A percentile compares a stretch with the other conserved stretches of the same genome.
Evolutionary conservation across 2,329 filamentous ascomycete genomes (phyloP).

Genomic region (Trichoderma endophyticum): DNA sequence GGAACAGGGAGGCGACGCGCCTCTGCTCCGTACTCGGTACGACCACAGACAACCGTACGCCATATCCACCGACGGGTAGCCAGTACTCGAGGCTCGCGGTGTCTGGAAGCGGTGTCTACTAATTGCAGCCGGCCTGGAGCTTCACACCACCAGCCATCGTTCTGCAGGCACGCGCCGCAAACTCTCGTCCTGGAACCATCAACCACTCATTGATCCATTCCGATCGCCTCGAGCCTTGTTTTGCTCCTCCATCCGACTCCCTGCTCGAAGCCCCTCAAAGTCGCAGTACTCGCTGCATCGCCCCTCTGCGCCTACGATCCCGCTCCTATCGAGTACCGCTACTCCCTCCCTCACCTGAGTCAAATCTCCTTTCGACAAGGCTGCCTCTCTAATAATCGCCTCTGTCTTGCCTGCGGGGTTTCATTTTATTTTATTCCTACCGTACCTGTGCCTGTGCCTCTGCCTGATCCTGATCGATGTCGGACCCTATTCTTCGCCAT

Average conservation of each 20-base stretch:
- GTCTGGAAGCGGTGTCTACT: background rate
- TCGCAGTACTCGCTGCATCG: background rate
- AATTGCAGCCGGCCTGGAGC: background rate
- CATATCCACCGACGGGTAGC: background rate
- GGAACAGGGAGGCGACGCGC: constrained; percentile 8
- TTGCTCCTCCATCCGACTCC: background rate
- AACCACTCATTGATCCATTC: background rate
- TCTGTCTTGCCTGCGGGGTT: background rate
- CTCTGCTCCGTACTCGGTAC: background rate
- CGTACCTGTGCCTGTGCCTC: background rate
- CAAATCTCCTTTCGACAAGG: constrained; percentile 10
- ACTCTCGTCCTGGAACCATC: background rate
- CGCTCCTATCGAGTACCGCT: constrained; percentile 6
- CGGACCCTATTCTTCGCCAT: background rate
- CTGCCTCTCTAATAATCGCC: background rate
- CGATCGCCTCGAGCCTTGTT: background rate
- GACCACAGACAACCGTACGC: background rate
- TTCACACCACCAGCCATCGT: constrained; percentile 1
- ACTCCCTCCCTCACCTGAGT: background rate
- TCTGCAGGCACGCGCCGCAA: constrained; percentile 12
- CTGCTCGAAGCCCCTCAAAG: background rate
- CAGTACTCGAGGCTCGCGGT: background rate
- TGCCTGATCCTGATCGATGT: background rate
- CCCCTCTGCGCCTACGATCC: background rate
- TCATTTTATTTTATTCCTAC: background rate